Evolutionary conservation across 176 grass and related monocot genomes (phyloP).

Genomic region (Elymus sibiricus): DNA sequence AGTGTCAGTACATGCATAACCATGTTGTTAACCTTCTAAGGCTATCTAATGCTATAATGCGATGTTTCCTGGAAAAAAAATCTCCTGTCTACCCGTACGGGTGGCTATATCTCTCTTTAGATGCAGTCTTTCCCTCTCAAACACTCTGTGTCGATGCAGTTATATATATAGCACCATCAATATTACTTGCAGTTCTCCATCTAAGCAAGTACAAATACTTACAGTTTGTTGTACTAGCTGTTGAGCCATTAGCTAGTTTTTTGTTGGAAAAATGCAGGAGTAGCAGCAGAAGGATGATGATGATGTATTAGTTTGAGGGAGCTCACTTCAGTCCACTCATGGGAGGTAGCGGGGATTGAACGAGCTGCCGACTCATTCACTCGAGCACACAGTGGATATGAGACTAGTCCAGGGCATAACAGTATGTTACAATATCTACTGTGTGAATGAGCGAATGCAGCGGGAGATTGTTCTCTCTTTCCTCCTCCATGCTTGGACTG

Average conservation of each 20-base stretch:
- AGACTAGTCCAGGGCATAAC: neutral
- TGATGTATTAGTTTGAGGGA: neutral
- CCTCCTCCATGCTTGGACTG: constrained; percentile 35
- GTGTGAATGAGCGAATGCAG: constrained; percentile 14
- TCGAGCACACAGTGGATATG: neutral
- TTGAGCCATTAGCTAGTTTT: neutral
- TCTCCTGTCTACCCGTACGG: neutral
- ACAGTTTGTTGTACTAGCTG: neutral
- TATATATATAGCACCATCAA: neutral
- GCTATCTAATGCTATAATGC: neutral
- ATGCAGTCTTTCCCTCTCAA: neutral
- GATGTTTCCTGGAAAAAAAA: neutral
- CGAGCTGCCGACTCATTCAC: constrained; percentile 32
- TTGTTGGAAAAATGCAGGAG: neutral
- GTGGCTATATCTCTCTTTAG: neutral
- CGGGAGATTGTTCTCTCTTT: constrained; percentile 30
- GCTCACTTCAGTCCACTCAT: constrained; percentile 28
- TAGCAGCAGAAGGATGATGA: neutral
- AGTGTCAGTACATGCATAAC: neutral
- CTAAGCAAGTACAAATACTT: neutral
- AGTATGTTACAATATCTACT: neutral
- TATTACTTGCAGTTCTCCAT: neutral
- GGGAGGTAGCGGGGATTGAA: constrained; percentile 33
- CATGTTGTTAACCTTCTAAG: neutral
- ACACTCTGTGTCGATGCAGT: neutral